Conservation (phyloP, 1,284 basidiomycete species). For the Mycena citricolor region DNA sequence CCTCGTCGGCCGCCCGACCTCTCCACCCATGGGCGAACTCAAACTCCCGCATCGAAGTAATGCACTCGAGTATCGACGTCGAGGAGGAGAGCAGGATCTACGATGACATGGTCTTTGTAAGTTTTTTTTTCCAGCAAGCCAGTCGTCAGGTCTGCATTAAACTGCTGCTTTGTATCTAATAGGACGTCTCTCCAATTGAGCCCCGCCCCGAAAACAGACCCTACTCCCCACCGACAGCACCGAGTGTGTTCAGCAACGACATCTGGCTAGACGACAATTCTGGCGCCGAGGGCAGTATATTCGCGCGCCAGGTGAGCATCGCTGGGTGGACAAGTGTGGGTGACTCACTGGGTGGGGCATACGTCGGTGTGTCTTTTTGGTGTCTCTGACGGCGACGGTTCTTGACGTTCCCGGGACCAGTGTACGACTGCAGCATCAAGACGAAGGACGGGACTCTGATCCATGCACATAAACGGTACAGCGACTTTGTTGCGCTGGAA, state of each 20-base stretch:
- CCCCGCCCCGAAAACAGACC: conserved; percentile 26
- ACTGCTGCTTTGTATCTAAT: conserved; percentile 1
- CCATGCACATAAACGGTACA: conserved; percentile 70
- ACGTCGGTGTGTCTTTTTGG: conserved; percentile 47
- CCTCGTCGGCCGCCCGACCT: neutral
- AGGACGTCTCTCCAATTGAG: conserved; percentile 23
- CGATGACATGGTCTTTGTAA: conserved; percentile 36
- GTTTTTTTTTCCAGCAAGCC: conserved; percentile 22
- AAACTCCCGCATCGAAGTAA: conserved; percentile 33
- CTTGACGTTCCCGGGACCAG: conserved; percentile 28
- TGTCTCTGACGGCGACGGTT: neutral
- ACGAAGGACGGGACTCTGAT: conserved; percentile 67
- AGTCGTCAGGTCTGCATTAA: neutral
- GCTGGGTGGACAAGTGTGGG: conserved; percentile 70
- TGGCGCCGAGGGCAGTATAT: conserved; percentile 49
- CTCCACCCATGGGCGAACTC: conserved; percentile 35
- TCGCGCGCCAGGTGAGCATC: conserved; percentile 63
- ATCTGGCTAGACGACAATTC: conserved; percentile 64
- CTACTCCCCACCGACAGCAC: conserved; percentile 23
- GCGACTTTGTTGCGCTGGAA: conserved; percentile 62
- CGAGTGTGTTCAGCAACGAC: conserved; percentile 60
- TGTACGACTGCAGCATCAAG: conserved; percentile 64
- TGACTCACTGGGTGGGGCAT: conserved; percentile 57
- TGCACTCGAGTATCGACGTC: conserved; percentile 39
- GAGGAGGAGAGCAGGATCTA: conserved; percentile 44